phyloP scores from a whole-genome alignment of 164 flowering plant genomes.

The Echeveria elegans region DNA sequence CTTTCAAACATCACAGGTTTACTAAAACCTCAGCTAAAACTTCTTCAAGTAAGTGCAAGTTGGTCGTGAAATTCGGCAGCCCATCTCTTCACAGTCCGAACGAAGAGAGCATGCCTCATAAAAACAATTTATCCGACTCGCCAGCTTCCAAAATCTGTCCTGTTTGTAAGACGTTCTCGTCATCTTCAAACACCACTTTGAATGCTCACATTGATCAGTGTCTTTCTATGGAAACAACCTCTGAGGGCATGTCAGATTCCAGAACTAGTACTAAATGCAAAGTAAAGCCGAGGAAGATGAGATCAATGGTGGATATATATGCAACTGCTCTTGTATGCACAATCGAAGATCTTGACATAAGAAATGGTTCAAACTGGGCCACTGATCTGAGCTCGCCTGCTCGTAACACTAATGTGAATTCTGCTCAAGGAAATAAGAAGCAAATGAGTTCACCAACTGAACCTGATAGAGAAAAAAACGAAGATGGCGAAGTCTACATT shows the following conservation, averaged over 20 bases:
- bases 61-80: constrained; percentile 36
- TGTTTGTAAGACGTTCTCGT: constrained; percentile 79
- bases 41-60: constrained; percentile 43
- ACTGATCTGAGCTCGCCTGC: constrained; percentile 20
- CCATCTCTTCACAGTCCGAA: constrained; percentile 24
- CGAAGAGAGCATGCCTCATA: constrained; percentile 37
- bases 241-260: constrained; percentile 26
- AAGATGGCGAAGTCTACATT: constrained; percentile 54
- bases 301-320: constrained; percentile 65
- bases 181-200: constrained; percentile 85
- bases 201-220: constrained; percentile 97
- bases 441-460: constrained; percentile 16
- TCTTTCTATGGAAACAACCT: constrained; percentile 54
- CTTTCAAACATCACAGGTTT: constrained; percentile 20
- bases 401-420: constrained; percentile 14
- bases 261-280: constrained; percentile 37
- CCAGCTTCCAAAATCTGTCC: constrained; percentile 88
- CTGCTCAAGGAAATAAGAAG: constrained; percentile 28
- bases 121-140: constrained; percentile 35
- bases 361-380: constrained; percentile 80
- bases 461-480: constrained; percentile 20
- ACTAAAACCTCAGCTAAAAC: constrained; percentile 13
- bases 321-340: constrained; percentile 57
- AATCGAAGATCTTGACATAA: constrained; percentile 79
- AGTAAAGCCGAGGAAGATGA: constrained; percentile 59